Percentiles rank a stretch among this genome's conserved stretches.
Conservation (phyloP, 2,329 filamentous ascomycete genomes). For the Colletotrichum cordylinicola region DNA sequence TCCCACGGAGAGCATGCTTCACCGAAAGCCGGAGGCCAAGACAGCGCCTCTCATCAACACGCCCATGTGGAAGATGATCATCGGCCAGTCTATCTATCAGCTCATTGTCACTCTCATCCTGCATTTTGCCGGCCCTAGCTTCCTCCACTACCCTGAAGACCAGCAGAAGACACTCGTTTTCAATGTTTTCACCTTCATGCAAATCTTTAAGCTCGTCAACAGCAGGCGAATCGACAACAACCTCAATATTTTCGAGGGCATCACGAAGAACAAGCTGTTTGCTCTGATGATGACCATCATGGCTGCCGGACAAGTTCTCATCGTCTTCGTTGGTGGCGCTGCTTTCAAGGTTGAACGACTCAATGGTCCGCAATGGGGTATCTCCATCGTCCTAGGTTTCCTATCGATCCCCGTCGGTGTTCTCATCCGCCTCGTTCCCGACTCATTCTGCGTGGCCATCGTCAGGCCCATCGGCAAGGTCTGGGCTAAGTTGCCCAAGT, state of each 20-base stretch:
- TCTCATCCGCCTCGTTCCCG: slow-evolving; percentile 59
- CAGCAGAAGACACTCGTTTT: slow-evolving; percentile 72
- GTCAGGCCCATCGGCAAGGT: slow-evolving; percentile 25
- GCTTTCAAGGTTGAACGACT: slow-evolving; percentile 63
- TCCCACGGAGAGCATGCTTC: slow-evolving; percentile 71
- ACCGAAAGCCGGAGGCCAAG: slow-evolving; percentile 77
- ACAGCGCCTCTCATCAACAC: slow-evolving; percentile 75
- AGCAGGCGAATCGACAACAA: slow-evolving; percentile 77
- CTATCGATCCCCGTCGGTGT: slow-evolving; percentile 72
- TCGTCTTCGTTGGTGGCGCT: slow-evolving; percentile 71
- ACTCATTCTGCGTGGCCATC: slow-evolving; percentile 11
- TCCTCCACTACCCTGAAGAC: slow-evolving; percentile 58
- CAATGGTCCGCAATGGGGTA: slow-evolving; percentile 69
- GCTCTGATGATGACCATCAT: slow-evolving; percentile 72
- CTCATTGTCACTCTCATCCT: slow-evolving; percentile 74
- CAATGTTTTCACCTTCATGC: slow-evolving; percentile 88
- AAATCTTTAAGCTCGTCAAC: slow-evolving; percentile 81
- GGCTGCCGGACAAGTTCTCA: slow-evolving; percentile 74
- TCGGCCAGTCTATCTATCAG: slow-evolving; percentile 81
- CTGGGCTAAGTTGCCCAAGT: slow-evolving; percentile 19
- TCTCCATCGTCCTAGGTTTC: slow-evolving; percentile 70
- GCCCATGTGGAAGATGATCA: slow-evolving; percentile 91
- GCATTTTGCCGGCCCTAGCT: slow-evolving; percentile 58
- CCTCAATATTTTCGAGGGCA: slow-evolving; percentile 77
- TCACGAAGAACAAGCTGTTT: slow-evolving; percentile 74